Base-by-base conservation (phyloP, 768 basidiomycete species). In the Leucosporidium creatinivorum region DNA sequence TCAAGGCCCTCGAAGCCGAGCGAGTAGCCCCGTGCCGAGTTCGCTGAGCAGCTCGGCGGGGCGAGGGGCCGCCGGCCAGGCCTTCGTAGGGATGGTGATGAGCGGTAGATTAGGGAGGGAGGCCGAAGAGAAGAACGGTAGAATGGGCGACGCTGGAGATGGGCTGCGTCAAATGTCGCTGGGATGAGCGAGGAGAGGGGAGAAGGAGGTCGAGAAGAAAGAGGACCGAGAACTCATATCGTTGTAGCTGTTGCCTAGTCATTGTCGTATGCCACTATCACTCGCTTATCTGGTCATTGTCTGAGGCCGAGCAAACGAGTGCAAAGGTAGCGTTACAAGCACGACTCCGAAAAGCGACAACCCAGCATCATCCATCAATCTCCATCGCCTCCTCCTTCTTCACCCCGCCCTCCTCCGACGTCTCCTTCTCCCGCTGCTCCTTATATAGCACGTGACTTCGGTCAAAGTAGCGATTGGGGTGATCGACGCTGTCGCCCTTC, bases 401-500 rank as follows among this genome's bases (percentile, higher is more conserved):
- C 4, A 28, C 65, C 77, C 79, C 39, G 78, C 72, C 76, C 49
- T 57, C 74, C 39, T 44, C 39, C 8, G 39, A 44, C 8, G 39
- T 44, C 57, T 74, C 74, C 61, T 72, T 73, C 70, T 74, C 57
- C 30, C 23, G 6, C 8, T 33, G 23, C 57, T 19, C 30, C 57
- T 58, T 31, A 3, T 36, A 9, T 23, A 31, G 23, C 23, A 23
- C 57, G 13, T 31, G 26, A 57, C 72, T 73, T 62, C 66, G 63
- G 31, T 80, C 80, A 52, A 76, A 78, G 72, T 79, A 83, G 69
- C 91, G 88, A 77, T 99, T 99, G 15, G 96, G 96, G 79, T 99
- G 96, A 15, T 86, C 89, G 28, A 97, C 89, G 68, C 85, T 89
- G 75, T 96, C 93, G 0, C 89, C 89, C 6, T 79, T 83, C 12